These are phyloP conservation scores for Lantana camara DNA, from an alignment of 257 asterid genomes.

Conservation along the genomic window DNA sequence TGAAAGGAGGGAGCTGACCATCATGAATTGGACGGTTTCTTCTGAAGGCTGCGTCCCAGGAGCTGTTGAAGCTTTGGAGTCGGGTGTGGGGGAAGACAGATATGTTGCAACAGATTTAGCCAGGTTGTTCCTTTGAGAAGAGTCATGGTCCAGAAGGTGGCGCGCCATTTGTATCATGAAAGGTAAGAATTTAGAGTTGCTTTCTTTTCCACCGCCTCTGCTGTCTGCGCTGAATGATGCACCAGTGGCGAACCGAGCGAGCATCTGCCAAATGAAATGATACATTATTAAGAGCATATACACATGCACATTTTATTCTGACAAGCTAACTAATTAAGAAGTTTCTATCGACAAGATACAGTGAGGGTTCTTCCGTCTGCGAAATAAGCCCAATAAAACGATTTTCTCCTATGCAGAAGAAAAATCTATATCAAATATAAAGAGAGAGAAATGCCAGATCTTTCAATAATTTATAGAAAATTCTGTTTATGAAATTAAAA, in stretches of 20 bases:
- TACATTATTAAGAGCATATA: neutral
- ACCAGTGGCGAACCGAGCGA: conserved; percentile 97
- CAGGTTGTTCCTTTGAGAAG: conserved; percentile 72
- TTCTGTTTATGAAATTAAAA: too few species aligned
- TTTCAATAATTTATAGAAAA: too few species aligned
- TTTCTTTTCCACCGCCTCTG: conserved; percentile 98
- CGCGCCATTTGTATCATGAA: conserved; percentile 97
- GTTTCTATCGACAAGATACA: too few species aligned
- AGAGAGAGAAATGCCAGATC: too few species aligned
- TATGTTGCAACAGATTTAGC: conserved; percentile 67
- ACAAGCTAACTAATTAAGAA: too few species aligned
- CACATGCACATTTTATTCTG: neutral
- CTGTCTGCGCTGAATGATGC: conserved; percentile 84
- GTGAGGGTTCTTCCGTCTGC: too few species aligned
- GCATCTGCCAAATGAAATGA: conserved; percentile 65
- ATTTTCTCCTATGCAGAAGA: too few species aligned
- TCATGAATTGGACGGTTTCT: conserved; percentile 97
- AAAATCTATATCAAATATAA: too few species aligned
- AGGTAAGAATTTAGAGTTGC: conserved; percentile 84
- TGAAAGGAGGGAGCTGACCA: conserved; percentile 90
- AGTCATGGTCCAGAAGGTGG: conserved; percentile 79
- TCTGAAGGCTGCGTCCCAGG: conserved; percentile 69
- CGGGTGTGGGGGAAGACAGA: conserved; percentile 61
- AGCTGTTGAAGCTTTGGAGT: conserved; percentile 53
- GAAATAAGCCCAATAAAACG: too few species aligned